A percentile compares a stretch with the other conserved stretches of the same genome.
Conservation (phyloP, 164 flowering plant genomes). For the Annona cherimola region DNA sequence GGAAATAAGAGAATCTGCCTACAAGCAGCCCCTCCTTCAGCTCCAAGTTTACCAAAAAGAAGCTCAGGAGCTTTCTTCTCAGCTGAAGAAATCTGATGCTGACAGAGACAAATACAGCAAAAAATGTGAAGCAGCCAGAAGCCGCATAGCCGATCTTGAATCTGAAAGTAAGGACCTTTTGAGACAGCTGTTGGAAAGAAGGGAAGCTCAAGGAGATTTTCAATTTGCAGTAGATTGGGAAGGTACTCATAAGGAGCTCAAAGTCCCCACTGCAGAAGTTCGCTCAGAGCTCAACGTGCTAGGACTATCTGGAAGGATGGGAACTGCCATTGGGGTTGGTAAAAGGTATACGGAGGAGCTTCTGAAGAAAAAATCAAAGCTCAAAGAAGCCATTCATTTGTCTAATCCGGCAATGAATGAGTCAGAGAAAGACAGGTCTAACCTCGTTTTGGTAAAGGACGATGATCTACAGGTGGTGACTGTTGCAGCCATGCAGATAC, state of each 20-base stretch:
- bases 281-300: slow-evolving; percentile 27
- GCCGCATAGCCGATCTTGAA: slow-evolving; percentile 31
- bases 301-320: slow-evolving; percentile 28
- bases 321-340: slow-evolving; percentile 25
- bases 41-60: slow-evolving; percentile 34
- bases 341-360: slow-evolving; percentile 35
- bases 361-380: slow-evolving; percentile 27
- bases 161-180: slow-evolving; percentile 28
- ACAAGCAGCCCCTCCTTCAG: slow-evolving; percentile 43
- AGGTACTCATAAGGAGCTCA: slow-evolving; percentile 27
- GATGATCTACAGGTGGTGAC: slow-evolving; percentile 21
- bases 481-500: slow-evolving; percentile 17
- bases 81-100: slow-evolving; percentile 29
- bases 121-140: slow-evolving; percentile 24
- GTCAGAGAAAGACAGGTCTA: slow-evolving; percentile 29
- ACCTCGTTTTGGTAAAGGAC: slow-evolving; percentile 27
- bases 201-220: slow-evolving; percentile 27
- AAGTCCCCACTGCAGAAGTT: slow-evolving; percentile 25
- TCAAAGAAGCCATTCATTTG: slow-evolving; percentile 30
- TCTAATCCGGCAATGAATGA: slow-evolving; percentile 28
- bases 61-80: slow-evolving; percentile 31
- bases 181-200: slow-evolving; percentile 22
- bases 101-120: slow-evolving; percentile 29
- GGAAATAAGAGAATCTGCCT: slow-evolving; percentile 49
- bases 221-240: slow-evolving; percentile 24